phyloP scores from a whole-genome alignment of 495 filamentous ascomycete species.

The Aspergillus egyptiacus region DNA sequence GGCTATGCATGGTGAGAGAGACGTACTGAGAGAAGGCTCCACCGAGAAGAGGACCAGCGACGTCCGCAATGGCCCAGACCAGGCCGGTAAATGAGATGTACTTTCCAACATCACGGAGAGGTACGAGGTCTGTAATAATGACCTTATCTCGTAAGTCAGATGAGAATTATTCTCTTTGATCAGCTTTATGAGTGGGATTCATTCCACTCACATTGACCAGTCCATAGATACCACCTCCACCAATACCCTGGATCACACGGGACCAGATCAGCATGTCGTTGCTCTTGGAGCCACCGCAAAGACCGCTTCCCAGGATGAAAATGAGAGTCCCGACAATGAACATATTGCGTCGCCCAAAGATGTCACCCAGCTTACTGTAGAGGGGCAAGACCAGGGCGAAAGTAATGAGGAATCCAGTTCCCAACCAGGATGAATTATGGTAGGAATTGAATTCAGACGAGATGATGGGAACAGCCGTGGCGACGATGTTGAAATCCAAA shows the following conservation, averaged over 20 bases:
- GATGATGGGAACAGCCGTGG: too few species aligned
- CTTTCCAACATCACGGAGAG: conserved; percentile 14
- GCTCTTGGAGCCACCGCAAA: not conserved
- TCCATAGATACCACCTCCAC: not conserved
- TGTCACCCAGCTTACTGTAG: not conserved
- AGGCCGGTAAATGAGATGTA: conserved; percentile 24
- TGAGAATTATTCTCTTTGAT: too few species aligned
- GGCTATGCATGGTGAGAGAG: not conserved
- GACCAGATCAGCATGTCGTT: not conserved
- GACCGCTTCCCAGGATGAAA: not conserved
- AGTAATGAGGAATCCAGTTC: too few species aligned
- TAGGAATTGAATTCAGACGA: too few species aligned
- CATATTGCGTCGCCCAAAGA: not conserved
- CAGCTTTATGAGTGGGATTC: too few species aligned
- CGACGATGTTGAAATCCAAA: too few species aligned
- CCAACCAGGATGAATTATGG: too few species aligned
- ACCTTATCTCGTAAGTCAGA: not conserved
- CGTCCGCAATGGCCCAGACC: too few species aligned
- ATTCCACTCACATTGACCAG: too few species aligned
- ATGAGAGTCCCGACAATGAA: not conserved
- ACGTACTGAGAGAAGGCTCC: conserved; percentile 47
- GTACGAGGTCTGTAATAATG: not conserved
- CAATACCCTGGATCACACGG: not conserved
- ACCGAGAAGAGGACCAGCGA: conserved; percentile 49
- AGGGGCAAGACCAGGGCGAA: not conserved